Evolutionary conservation across 2,329 filamentous ascomycete genomes (phyloP).

Genomic region (Ceratocystis albifundus): DNA sequence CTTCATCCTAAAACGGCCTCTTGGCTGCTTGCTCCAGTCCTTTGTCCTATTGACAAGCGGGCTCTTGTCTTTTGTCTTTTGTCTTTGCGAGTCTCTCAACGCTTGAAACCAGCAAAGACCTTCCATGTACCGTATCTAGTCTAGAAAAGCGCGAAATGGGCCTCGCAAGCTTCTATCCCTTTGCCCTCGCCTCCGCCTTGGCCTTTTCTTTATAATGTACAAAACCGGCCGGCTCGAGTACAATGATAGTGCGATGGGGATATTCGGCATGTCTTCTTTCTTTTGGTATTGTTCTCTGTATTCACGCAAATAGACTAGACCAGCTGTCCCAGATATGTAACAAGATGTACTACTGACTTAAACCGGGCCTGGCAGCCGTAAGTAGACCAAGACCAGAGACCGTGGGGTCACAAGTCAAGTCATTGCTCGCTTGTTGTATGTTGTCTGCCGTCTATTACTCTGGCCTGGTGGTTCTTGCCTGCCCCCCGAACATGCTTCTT

Average conservation of each 20-base stretch:
- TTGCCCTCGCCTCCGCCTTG: neutral
- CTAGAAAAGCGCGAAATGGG: neutral
- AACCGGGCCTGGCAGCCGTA: too few relatives aligned
- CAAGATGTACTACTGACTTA: too few relatives aligned
- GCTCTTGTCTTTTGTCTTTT: neutral
- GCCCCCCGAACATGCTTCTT: neutral
- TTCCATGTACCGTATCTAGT: neutral
- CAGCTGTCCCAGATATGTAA: neutral
- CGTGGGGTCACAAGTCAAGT: too few relatives aligned
- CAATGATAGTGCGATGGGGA: too few relatives aligned
- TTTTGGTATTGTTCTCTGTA: neutral
- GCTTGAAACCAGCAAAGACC: neutral
- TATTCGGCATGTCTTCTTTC: too few relatives aligned
- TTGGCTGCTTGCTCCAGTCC: neutral
- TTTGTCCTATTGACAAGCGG: neutral
- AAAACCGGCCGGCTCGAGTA: neutral
- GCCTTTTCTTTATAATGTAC: neutral
- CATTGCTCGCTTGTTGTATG: too few relatives aligned
- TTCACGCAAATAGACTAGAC: neutral
- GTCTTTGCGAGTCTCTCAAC: neutral
- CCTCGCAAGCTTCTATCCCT: neutral
- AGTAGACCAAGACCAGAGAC: too few relatives aligned
- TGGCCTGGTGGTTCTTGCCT: neutral
- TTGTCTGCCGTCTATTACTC: too few relatives aligned
- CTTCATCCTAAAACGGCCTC: neutral